A percentile compares a stretch with the other conserved stretches of the same genome.
Evolutionary conservation across 768 basidiomycete species (phyloP).

Genomic region (Gyrodon lividus): DNA sequence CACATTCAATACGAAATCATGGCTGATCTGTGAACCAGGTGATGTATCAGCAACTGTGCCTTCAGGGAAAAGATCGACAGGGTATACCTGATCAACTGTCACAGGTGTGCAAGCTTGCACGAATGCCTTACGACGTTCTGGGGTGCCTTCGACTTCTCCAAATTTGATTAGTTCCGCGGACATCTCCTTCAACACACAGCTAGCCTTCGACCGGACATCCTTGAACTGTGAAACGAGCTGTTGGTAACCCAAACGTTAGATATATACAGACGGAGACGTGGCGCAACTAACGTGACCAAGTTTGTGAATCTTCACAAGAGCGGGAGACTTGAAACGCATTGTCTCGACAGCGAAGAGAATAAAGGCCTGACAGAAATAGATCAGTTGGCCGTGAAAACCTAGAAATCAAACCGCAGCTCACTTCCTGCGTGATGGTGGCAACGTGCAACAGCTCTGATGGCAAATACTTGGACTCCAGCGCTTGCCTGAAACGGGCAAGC

Average conservation of each 20-base stretch:
- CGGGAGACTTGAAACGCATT: slow-evolving; percentile 67
- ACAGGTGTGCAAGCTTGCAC: slow-evolving; percentile 50
- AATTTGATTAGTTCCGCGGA: slow-evolving; percentile 49
- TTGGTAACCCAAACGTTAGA: slow-evolving; percentile 4
- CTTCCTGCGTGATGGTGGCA: slow-evolving; percentile 76
- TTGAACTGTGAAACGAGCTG: slow-evolving; percentile 72
- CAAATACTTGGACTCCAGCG: slow-evolving; percentile 38
- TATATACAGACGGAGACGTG: background rate
- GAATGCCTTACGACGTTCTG: slow-evolving; percentile 52
- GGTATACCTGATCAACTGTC: slow-evolving; percentile 35
- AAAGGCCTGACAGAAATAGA: slow-evolving; percentile 51
- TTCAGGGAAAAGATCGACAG: background rate
- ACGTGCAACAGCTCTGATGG: slow-evolving; percentile 67
- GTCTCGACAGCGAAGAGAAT: slow-evolving; percentile 70
- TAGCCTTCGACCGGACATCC: slow-evolving; percentile 52
- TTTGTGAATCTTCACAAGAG: slow-evolving; percentile 71
- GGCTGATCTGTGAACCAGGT: slow-evolving; percentile 48
- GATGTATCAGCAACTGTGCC: background rate
- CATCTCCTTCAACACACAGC: slow-evolving; percentile 55
- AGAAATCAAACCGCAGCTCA: slow-evolving; percentile 16
- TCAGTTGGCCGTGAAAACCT: background rate
- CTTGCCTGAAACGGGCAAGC: slow-evolving; percentile 48
- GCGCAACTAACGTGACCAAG: slow-evolving; percentile 57
- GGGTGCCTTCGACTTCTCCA: slow-evolving; percentile 50
- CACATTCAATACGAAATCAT: slow-evolving; percentile 59